phyloP scores from a whole-genome alignment of 2,329 filamentous ascomycete species.

The Falciphora oryzae region DNA sequence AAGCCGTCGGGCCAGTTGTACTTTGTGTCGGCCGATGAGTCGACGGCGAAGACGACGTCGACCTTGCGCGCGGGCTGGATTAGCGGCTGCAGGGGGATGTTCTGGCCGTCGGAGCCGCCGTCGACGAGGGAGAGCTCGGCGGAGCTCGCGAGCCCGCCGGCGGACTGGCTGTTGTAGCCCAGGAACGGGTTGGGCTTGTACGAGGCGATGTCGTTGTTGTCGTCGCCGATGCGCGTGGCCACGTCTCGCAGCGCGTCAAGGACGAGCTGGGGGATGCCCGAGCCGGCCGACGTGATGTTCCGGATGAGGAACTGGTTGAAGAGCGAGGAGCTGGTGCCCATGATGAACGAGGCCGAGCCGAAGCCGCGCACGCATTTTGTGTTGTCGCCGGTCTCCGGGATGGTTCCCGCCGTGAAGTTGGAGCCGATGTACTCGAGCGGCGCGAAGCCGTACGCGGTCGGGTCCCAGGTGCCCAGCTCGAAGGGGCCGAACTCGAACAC shows the following conservation, averaged over 20 bases:
- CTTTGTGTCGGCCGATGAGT: constrained; percentile 57
- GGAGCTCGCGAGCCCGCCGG: constrained; percentile 30
- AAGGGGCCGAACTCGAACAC: constrained; percentile 61
- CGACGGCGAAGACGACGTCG: constrained; percentile 59
- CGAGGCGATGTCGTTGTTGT: constrained; percentile 41
- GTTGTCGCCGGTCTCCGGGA: constrained; percentile 42
- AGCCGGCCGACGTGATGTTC: constrained; percentile 44
- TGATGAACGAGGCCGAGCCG: constrained; percentile 75
- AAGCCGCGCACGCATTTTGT: constrained; percentile 65
- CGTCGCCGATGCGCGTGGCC: constrained; percentile 47
- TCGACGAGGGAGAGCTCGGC: constrained; percentile 40
- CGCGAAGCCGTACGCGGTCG: constrained; percentile 52
- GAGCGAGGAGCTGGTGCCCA: constrained; percentile 79
- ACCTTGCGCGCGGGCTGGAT: constrained; percentile 45
- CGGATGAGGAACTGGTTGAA: constrained; percentile 74
- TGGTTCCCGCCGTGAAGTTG: constrained; percentile 45
- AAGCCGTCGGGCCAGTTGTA: constrained; percentile 56
- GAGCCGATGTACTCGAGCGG: constrained; percentile 56
- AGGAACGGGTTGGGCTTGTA: constrained; percentile 58
- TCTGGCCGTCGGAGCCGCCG: constrained; percentile 43
- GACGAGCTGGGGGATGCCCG: constrained; percentile 39
- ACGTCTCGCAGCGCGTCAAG: constrained; percentile 45
- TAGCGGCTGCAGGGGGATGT: constrained; percentile 46
- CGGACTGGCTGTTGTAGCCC: constrained; percentile 38
- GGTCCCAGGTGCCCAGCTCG: constrained; percentile 61